Conservation (phyloP, 108 stramenopile genomes). For the Seminavis robusta region DNA sequence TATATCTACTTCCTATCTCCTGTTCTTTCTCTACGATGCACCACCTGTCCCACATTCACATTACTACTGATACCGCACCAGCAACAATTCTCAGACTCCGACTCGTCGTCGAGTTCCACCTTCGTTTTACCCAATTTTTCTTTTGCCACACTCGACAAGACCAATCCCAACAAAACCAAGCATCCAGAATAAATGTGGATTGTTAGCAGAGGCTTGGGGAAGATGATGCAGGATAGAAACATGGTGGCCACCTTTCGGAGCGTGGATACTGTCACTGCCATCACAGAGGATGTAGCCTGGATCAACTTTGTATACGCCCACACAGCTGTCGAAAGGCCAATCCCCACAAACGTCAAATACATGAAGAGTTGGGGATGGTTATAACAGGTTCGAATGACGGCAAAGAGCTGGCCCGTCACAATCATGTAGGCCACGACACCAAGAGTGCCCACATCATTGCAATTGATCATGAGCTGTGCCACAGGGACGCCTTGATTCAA, state of each 20-base stretch:
- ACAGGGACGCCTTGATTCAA: conserved; percentile 54
- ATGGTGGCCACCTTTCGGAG: conserved; percentile 44
- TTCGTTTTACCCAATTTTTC: too few relatives aligned
- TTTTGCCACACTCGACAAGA: too few relatives aligned
- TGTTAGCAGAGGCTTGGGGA: conserved; percentile 35
- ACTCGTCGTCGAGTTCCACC: too few relatives aligned
- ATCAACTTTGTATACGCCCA: conserved; percentile 61
- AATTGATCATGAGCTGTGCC: conserved; percentile 53
- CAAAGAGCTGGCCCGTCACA: conserved; percentile 19
- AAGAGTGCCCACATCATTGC: conserved; percentile 49
- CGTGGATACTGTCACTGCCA: conserved; percentile 63
- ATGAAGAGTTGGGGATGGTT: conserved; percentile 40
- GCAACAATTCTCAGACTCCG: too few relatives aligned
- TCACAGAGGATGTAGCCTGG: conserved; percentile 45
- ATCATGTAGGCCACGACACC: conserved; percentile 31
- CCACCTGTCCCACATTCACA: too few relatives aligned
- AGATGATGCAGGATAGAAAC: conserved; percentile 48
- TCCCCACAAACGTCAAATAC: conserved; percentile 38
- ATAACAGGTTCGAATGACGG: conserved; percentile 7
- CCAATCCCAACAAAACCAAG: too few relatives aligned
- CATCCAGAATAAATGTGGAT: too few relatives aligned
- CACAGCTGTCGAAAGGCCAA: conserved; percentile 52
- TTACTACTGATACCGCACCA: too few relatives aligned
- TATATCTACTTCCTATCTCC: too few relatives aligned
- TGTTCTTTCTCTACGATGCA: too few relatives aligned